Percentiles rank a stretch among this genome's conserved stretches.
These are phyloP conservation scores for Aspergillus novoparasiticus DNA, from an alignment of 2,329 filamentous ascomycete genomes.

Conservation along the genomic window DNA sequence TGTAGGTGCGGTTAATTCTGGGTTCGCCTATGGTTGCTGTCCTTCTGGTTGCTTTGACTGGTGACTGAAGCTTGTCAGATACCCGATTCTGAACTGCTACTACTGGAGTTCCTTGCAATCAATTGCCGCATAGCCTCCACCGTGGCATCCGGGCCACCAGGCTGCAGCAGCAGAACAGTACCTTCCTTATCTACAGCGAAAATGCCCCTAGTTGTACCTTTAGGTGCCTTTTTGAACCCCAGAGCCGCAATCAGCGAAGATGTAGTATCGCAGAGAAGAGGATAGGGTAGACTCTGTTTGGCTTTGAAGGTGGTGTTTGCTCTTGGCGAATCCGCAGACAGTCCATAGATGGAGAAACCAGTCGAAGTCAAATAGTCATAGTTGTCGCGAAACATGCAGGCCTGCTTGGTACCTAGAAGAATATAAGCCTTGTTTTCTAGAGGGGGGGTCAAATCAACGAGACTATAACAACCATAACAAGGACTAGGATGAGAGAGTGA, in stretches of 20 bases:
- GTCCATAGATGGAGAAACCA: constrained; percentile 84
- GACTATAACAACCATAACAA: neutral
- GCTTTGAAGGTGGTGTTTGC: constrained; percentile 90
- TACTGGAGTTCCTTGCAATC: constrained; percentile 50
- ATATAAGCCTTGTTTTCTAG: constrained; percentile 10
- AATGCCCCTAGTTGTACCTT: constrained; percentile 81
- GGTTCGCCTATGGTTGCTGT: neutral
- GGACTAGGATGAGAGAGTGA: neutral
- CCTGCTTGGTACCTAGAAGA: constrained; percentile 81
- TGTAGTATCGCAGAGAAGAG: constrained; percentile 79
- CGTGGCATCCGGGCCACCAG: constrained; percentile 77
- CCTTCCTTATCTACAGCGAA: constrained; percentile 83
- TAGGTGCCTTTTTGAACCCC: constrained; percentile 83
- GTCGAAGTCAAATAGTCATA: constrained; percentile 74
- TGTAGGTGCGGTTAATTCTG: neutral
- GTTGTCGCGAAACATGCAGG: constrained; percentile 86
- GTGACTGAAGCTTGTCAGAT: neutral
- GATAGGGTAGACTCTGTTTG: constrained; percentile 87
- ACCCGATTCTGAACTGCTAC: neutral
- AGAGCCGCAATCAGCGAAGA: constrained; percentile 78
- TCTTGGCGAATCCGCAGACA: constrained; percentile 85
- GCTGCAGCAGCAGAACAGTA: constrained; percentile 73
- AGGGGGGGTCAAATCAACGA: neutral
- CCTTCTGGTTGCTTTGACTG: neutral
- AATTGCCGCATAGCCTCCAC: constrained; percentile 75